phyloP scores from a whole-genome alignment of 2,329 filamentous ascomycete genomes.

The Colletotrichum phormii region DNA sequence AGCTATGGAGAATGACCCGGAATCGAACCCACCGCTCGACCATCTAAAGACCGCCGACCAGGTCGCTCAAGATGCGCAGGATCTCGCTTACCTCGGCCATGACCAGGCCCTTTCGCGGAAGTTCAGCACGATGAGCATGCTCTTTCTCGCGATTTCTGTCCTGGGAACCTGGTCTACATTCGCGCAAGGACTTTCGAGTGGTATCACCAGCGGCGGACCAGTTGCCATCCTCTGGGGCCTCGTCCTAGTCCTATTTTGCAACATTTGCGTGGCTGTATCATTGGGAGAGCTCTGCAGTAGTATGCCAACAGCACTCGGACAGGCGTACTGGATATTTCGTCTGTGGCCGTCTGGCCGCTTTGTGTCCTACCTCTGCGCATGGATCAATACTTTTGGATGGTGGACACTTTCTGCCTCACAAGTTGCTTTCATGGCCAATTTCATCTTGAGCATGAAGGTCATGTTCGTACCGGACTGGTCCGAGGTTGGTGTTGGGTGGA shows the following conservation, averaged over 20 bases:
- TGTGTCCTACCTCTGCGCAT: conserved; percentile 67
- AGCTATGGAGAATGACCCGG: conserved; percentile 17
- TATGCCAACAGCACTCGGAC: conserved; percentile 62
- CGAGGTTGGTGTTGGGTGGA: background rate
- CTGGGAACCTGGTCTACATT: background rate
- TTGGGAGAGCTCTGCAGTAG: background rate
- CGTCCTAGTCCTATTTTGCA: background rate
- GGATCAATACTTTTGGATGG: conserved; percentile 72
- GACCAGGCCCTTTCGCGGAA: conserved; percentile 54
- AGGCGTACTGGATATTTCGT: conserved; percentile 67
- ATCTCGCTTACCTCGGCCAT: conserved; percentile 55
- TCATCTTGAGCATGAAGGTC: conserved; percentile 54
- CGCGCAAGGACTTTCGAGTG: background rate
- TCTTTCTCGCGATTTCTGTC: conserved; percentile 47
- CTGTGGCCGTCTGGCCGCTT: conserved; percentile 58
- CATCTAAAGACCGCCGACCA: conserved; percentile 13
- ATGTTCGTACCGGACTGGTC: background rate
- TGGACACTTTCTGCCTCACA: conserved; percentile 67
- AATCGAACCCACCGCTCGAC: conserved; percentile 5
- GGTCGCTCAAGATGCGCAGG: conserved; percentile 46
- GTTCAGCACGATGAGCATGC: conserved; percentile 67
- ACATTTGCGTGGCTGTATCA: background rate
- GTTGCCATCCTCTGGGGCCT: background rate
- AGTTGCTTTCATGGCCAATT: conserved; percentile 68
- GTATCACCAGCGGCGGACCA: background rate